Evolutionary conservation across 139 green algal genomes (phyloP), one percentile per base, ranked within the genome.

Genomic region (Parachlorella kessleri): DNA sequence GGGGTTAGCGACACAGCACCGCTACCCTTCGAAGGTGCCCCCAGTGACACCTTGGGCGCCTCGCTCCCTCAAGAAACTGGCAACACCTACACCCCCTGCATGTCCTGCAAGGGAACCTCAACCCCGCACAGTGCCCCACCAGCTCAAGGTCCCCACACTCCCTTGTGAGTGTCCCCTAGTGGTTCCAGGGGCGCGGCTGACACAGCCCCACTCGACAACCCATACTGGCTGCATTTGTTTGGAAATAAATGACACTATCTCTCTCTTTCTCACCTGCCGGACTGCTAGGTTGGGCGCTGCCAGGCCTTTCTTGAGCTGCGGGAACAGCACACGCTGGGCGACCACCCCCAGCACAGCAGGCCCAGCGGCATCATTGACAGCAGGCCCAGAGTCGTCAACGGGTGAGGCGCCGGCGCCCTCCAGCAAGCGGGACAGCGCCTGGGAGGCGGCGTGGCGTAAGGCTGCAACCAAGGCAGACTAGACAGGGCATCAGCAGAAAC

Each of bases 381-480:
- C 63, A 0, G 42, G 42, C 37, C 38, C 38, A 4, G 30, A 63
- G 0, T 54, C 55, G 23, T 64, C 55, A 8, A 26, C 63, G 0
- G 35, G 75, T 5, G 68, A 65, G 7, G 63, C 73, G 0, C 38
- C 77, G 1, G 85, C 85, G 0, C 70, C 88, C 21, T 79, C 78
- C 21, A 93, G 42, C 33, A 90, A 72, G 2, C 74, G 55, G 3
- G 59, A 37, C 18, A 93, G 72, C 3, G 85, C 86, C 71, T 88
- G 79, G 23, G 89, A 78, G 32, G 88, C 88, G 21, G 91, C 89
- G 33, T 95, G 90, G 3, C 94, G 84, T 23, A 96, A 73, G 18
- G 92, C 87, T 81, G 55, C 39, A 66, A 23, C 41, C 18, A 7
- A 59, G 73, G 55, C 37, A 59, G 21, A n/a, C n/a, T n/a, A n/a